phyloP scores from a whole-genome alignment of 2,329 filamentous ascomycete species.

The Talaromyces sp. region DNA sequence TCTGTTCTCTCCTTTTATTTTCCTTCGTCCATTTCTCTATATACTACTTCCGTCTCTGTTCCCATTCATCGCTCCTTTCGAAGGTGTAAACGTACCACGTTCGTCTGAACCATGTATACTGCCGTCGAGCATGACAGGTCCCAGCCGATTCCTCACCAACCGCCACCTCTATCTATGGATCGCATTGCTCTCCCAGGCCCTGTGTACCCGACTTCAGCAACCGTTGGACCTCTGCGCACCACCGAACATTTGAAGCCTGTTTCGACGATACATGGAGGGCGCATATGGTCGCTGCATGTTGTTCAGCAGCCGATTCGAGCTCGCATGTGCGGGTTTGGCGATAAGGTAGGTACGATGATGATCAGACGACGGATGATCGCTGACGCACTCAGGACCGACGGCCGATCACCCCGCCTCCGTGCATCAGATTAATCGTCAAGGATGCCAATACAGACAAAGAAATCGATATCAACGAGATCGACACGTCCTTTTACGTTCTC shows the following conservation, averaged over 20 bases:
- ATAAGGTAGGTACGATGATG: conserved; percentile 64
- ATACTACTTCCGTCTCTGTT: background rate
- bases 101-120: conserved; percentile 36
- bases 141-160: conserved; percentile 34
- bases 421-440: conserved; percentile 75
- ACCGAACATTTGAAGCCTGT: conserved; percentile 38
- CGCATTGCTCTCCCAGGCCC: conserved; percentile 35
- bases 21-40: conserved; percentile 15
- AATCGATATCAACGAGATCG: conserved; percentile 72
- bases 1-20: conserved; percentile 11
- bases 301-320: conserved; percentile 89
- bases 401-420: conserved; percentile 93
- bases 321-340: conserved; percentile 97
- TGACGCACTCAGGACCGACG: conserved; percentile 67
- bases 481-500: conserved; percentile 64
- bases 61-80: background rate
- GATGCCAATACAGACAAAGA: conserved; percentile 73
- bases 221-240: conserved; percentile 30
- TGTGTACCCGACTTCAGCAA: conserved; percentile 35
- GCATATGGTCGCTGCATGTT: conserved; percentile 64
- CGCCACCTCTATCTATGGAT: conserved; percentile 40
- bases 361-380: background rate
- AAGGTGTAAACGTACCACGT: conserved; percentile 20
- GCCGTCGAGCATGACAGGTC: conserved; percentile 36
- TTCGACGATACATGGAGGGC: conserved; percentile 41